phyloP scores from a whole-genome alignment of 2,329 filamentous ascomycete species.

The Periconia sp. region DNA sequence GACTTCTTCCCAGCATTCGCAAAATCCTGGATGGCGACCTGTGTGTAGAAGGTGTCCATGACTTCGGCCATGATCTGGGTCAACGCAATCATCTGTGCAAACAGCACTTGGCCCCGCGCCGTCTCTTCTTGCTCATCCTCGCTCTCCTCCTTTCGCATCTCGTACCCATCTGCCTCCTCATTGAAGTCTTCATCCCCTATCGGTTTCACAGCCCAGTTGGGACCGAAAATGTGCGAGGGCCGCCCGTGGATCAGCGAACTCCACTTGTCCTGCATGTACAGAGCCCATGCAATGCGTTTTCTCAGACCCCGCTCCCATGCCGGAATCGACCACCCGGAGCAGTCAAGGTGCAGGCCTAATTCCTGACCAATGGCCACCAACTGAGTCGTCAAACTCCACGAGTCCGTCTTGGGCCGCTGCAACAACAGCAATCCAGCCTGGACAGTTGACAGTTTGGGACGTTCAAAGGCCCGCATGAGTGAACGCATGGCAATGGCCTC shows the following conservation, averaged over 20 bases:
- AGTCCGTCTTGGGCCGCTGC: conserved; percentile 74
- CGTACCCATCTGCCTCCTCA: conserved; percentile 61
- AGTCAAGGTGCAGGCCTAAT: conserved; percentile 85
- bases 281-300: conserved; percentile 84
- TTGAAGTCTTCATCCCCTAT: conserved; percentile 71
- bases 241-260: conserved; percentile 81
- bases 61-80: conserved; percentile 78
- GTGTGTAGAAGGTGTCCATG: conserved; percentile 79
- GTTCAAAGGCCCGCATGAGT: conserved; percentile 74
- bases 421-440: conserved; percentile 76
- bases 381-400: conserved; percentile 84
- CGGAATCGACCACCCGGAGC: conserved; percentile 82
- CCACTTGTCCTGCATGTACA: conserved; percentile 97
- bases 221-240: conserved; percentile 71
- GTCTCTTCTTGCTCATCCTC: conserved; percentile 65
- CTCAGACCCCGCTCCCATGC: conserved; percentile 83
- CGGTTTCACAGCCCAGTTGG: conserved; percentile 75
- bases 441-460: conserved; percentile 79
- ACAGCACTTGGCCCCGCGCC: conserved; percentile 69
- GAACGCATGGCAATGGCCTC: conserved; percentile 74
- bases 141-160: conserved; percentile 45
- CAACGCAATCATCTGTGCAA: conserved; percentile 74
- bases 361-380: conserved; percentile 85
- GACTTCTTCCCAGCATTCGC: conserved; percentile 67
- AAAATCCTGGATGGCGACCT: conserved; percentile 72